phyloP scores from a whole-genome alignment of 495 filamentous ascomycete species.

The Pseudevernia furfuracea region DNA sequence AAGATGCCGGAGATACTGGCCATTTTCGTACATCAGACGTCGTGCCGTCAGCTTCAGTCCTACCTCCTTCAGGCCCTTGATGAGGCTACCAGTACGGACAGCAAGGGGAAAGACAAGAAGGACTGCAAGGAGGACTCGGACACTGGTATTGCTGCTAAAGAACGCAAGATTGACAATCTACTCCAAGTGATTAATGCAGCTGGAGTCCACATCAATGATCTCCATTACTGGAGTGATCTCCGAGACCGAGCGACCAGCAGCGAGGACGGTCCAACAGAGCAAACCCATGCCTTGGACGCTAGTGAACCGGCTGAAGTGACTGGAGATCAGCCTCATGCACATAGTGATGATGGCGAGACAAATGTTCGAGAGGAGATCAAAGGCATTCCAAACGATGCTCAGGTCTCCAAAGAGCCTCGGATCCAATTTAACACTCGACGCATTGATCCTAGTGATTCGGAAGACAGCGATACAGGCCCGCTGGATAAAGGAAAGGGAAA shows the following conservation, averaged over 20 bases:
- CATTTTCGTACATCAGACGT: conserved; percentile 81
- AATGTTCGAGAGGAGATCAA: conserved; percentile 34
- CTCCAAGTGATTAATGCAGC: conserved; percentile 33
- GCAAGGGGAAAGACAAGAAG: conserved; percentile 16
- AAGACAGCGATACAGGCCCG: conserved; percentile 5
- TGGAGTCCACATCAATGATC: conserved; percentile 28
- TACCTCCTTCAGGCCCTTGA: conserved; percentile 58
- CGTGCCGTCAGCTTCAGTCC: conserved; percentile 65
- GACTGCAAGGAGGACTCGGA: conserved; percentile 25
- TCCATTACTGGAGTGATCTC: conserved; percentile 29
- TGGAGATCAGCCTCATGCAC: conserved; percentile 11
- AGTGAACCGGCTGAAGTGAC: conserved; percentile 12
- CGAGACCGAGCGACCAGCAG: conserved; percentile 15
- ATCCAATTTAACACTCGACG: conserved; percentile 13
- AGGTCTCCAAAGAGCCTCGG: conserved; percentile 28
- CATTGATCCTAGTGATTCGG: conserved; percentile 8
- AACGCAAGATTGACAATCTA: conserved; percentile 39
- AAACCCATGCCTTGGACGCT: conserved; percentile 18
- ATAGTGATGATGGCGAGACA: conserved; percentile 17
- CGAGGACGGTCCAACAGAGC: conserved; percentile 21
- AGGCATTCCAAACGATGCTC: conserved; percentile 42
- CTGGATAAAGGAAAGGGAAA: conserved; percentile 26
- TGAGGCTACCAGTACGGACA: conserved; percentile 35
- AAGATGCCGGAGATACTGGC: conserved; percentile 79
- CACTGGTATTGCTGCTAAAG: conserved; percentile 25